Base-by-base conservation (phyloP, 108 stramenopile genomes). In the Fragilaria crotonensis region DNA sequence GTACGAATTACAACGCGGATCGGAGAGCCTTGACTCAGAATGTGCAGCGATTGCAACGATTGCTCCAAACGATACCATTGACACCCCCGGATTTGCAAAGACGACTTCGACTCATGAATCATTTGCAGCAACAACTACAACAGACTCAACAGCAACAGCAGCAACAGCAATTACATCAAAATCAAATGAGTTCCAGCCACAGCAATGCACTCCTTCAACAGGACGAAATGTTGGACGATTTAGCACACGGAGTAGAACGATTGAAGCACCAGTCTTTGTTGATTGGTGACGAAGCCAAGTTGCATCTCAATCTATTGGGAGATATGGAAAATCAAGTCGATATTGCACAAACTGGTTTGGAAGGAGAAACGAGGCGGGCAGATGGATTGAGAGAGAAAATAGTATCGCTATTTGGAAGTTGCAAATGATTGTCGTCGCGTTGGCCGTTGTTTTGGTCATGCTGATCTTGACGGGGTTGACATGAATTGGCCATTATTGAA, bases 151-250 rank as follows among this genome's bases (percentile, higher is more conserved):
- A 20, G 70, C 62, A 7, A 23, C 51, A 63, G 29, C 4, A 57
- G 1, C 5, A 20, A 17, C 18, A n/a, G 46, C 47, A 45, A 28
- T n/a, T n/a, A n/a, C n/a, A n/a, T n/a, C n/a, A n/a, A n/a, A n/a
- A n/a, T n/a, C n/a, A n/a, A n/a, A n/a, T n/a, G 44, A 26, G 25
- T 33, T 45, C 25, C 23, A 22, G 52, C 52, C 23, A 29, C 52
- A n/a, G n/a, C n/a, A 30, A 7, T 5, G 59, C 59, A 49, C 51
- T 89, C 28, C 78, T 71, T 21, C 83, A 90, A 30, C 95, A 95
- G 73, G 93, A 95, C 59, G 85, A 83, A 26, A 86, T 94, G 89
- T 83, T 95, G 59, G 90, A 84, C 55, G 95, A 95, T 60, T 73
- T 95, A 2, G 90, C 90, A 21, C 60, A 74, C 26, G 95, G 95